Conservation (phyloP, 1,284 basidiomycete genomes). For the Microbotryum saponariae region DNA sequence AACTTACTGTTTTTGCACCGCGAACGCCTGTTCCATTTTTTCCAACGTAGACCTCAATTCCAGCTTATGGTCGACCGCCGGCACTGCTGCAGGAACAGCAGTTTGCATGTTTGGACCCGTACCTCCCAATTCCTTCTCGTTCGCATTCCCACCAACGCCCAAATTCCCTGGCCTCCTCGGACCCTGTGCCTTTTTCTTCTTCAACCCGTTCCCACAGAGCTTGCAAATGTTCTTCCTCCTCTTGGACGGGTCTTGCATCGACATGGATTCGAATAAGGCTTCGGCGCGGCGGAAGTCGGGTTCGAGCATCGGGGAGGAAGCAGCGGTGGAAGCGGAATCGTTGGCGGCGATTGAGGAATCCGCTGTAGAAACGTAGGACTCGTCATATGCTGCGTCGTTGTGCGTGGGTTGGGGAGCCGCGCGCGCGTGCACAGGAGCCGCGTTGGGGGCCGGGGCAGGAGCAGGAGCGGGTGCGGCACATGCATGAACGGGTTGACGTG, state of each 20-base stretch:
- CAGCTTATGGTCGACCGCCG: conserved; percentile 10
- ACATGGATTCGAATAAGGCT: conserved; percentile 15
- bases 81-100: conserved; percentile 4
- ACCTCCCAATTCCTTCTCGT: background rate
- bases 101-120: background rate
- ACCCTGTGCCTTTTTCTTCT: conserved; percentile 4
- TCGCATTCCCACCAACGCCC: conserved; percentile 1
- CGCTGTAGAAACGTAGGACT: no score
- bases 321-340: background rate
- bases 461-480: no score
- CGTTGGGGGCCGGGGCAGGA: no score
- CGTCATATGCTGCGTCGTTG: no score
- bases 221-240: conserved; percentile 4
- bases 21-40: conserved; percentile 23
- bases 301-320: conserved; percentile 4
- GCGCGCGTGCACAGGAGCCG: no score
- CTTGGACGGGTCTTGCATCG: background rate
- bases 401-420: no score
- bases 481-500: no score
- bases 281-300: conserved; percentile 21
- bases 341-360: background rate
- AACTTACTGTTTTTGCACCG: conserved; percentile 49
- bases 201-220: background rate
- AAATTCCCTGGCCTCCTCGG: background rate
- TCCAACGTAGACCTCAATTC: conserved; percentile 3